These are phyloP conservation scores for Inosperma sp. DNA, from an alignment of 768 basidiomycete species.

Conservation along the genomic window DNA sequence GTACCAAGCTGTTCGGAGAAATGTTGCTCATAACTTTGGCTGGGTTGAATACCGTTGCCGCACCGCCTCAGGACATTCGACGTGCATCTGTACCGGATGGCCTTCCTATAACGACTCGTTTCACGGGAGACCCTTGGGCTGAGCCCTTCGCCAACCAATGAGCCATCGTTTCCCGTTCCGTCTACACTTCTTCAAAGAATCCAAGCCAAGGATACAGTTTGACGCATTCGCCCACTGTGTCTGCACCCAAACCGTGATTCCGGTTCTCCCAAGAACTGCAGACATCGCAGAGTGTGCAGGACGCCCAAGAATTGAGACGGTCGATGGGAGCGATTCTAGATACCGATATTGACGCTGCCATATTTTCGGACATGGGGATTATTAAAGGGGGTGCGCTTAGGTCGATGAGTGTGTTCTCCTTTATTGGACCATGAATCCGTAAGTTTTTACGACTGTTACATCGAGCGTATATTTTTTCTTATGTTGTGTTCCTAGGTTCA, in stretches of 20 bases:
- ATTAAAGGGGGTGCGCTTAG: conserved; percentile 57
- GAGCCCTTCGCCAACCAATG: conserved; percentile 1
- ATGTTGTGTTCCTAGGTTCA: conserved; percentile 44
- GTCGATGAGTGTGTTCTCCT: conserved; percentile 54
- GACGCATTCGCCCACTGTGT: conserved; percentile 2
- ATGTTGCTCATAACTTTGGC: conserved; percentile 7
- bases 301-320: conserved; percentile 46
- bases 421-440: conserved; percentile 70
- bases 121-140: conserved; percentile 13
- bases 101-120: conserved; percentile 14
- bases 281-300: conserved; percentile 27
- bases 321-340: conserved; percentile 52
- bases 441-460: conserved; percentile 10
- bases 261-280: conserved; percentile 24
- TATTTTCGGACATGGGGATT: conserved; percentile 55
- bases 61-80: conserved; percentile 9
- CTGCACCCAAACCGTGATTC: conserved; percentile 21
- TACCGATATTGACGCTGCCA: conserved; percentile 51
- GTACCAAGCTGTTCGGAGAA: conserved; percentile 24
- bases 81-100: conserved; percentile 22
- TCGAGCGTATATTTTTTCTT: background rate
- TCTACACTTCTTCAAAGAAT: conserved; percentile 5
- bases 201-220: background rate
- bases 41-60: background rate
- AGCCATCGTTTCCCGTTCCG: conserved; percentile 9